Base-by-base conservation (phyloP, 176 grass and related monocot genomes). In the Olyra latifolia region DNA sequence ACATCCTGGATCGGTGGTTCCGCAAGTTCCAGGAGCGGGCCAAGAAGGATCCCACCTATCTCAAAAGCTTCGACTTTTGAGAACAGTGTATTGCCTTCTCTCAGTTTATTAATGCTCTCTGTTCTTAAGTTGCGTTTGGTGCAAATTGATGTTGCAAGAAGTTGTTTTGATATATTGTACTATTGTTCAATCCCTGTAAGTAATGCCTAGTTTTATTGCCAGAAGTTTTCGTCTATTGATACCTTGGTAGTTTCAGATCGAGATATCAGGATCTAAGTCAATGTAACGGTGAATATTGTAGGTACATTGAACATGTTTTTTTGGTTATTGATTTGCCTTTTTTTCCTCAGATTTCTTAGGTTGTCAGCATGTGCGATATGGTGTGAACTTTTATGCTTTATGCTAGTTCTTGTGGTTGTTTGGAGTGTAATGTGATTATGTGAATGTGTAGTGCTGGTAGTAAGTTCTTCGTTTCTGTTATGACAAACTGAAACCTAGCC, bases 21-120 rank as follows among this genome's bases (percentile, higher is more conserved):
- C 84, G 86, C 77, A 95, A 98, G 86, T 98, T 98, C 73, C 92
- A 98, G 90, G 95, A 98, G 80, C 79, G 92, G 74, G 92, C 95
- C 24, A 88, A 83, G 57, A 94, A 87, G 61, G 95, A 98, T 72
- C 92, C 95, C 12, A 40, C 66, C 45, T 98, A 93, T 78, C 81
- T 98, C 19, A 98, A 91, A 80, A 79, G 83, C 54, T 95, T 98
- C 83, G 77, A 87, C 62, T 92, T 98, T 59, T 98, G 90, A 98
- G 55, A 70, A 0, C 66, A 78, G 79, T 78, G 85, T 88, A 82
- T n/a, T 42, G 52, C 29, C 35, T 79, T 85, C 76, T 61, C 16
- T 24, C 53, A 17, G 8, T 69, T 69, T 77, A 52, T 40, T 46
- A n/a, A 47, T 83, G 23, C 35, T 58, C 2, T 56, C n/a, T 20